A percentile compares a stretch with the other conserved stretches of the same genome.
Evolutionary conservation across 2,329 filamentous ascomycete genomes (phyloP).

Genomic region (Zasmidium citrigriseum): DNA sequence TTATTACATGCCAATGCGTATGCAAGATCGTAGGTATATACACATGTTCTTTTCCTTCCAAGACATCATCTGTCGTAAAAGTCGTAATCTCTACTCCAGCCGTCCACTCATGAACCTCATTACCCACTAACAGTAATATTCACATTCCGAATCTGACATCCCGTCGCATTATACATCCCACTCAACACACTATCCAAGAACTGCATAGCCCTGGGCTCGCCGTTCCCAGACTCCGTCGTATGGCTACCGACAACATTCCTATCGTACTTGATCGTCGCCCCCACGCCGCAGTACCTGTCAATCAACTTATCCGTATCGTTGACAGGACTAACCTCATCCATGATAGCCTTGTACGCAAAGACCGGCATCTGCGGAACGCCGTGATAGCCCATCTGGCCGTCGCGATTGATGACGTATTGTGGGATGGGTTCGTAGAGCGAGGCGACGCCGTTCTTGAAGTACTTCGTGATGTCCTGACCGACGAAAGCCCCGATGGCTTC

Average conservation of each 20-base stretch:
- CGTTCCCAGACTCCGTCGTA: conserved; percentile 36
- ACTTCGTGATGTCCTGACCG: conserved; percentile 41
- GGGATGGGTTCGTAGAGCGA: conserved; percentile 28
- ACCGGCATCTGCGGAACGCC: conserved; percentile 50
- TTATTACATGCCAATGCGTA: no score
- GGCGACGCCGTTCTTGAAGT: conserved; percentile 43
- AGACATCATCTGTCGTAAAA: no score
- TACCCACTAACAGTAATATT: no score
- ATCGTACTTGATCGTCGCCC: conserved; percentile 47
- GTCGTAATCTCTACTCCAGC: no score
- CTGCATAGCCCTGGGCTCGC: conserved; percentile 34
- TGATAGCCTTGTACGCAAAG: conserved; percentile 53
- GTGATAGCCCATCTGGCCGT: conserved; percentile 41
- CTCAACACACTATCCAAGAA: conserved; percentile 28
- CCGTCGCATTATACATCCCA: conserved; percentile 25
- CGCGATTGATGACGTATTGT: conserved; percentile 29
- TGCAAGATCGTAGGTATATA: no score
- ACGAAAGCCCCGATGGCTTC: conserved; percentile 32
- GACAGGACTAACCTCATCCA: conserved; percentile 49
- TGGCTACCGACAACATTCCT: conserved; percentile 49
- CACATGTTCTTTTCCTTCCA: no score
- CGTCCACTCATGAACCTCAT: no score
- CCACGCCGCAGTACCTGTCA: conserved; percentile 42
- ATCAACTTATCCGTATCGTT: conserved; percentile 48
- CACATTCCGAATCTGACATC: conserved; percentile 31